Percentiles rank a stretch among this genome's conserved stretches.
phyloP scores from a whole-genome alignment of 768 basidiomycete species.

The Dioszegia aurantiaca region DNA sequence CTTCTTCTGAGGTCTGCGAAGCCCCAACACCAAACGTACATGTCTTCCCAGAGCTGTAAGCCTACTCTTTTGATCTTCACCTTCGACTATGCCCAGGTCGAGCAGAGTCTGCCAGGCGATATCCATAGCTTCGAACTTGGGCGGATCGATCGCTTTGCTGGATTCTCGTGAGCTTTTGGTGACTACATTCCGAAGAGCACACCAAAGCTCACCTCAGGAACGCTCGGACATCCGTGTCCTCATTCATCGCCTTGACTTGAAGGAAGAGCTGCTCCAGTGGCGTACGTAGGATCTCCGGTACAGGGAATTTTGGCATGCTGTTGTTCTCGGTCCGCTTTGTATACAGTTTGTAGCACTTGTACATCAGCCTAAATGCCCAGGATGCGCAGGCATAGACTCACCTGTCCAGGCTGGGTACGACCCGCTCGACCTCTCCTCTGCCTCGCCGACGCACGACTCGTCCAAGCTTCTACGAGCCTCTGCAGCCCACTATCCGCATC shows the following conservation, averaged over 20 bases:
- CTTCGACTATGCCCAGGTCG: conserved; percentile 74
- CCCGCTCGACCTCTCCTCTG: conserved; percentile 89
- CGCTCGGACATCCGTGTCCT: conserved; percentile 74
- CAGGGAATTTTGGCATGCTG: conserved; percentile 66
- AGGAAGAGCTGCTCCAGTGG: conserved; percentile 79
- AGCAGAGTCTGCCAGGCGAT: conserved; percentile 69
- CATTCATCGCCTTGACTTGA: conserved; percentile 74
- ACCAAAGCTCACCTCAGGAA: conserved; percentile 29
- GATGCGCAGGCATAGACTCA: conserved; percentile 8
- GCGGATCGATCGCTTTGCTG: conserved; percentile 76
- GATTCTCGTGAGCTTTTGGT: background rate
- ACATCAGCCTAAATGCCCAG: background rate
- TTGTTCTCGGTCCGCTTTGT: conserved; percentile 67
- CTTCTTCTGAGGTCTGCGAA: too few species aligned
- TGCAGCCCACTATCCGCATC: conserved; percentile 72
- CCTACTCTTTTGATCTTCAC: conserved; percentile 54
- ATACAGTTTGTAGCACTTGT: conserved; percentile 79
- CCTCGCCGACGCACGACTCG: conserved; percentile 64
- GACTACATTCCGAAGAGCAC: too few species aligned
- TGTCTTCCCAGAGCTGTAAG: conserved; percentile 80
- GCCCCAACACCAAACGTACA: conserved; percentile 56
- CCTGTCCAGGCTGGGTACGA: conserved; percentile 60
- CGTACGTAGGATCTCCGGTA: conserved; percentile 83
- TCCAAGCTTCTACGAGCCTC: conserved; percentile 72
- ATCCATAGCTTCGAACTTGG: conserved; percentile 70